phyloP scores from a whole-genome alignment of 352 stramenopile species.

The Phytophthora fragariaefolia region DNA sequence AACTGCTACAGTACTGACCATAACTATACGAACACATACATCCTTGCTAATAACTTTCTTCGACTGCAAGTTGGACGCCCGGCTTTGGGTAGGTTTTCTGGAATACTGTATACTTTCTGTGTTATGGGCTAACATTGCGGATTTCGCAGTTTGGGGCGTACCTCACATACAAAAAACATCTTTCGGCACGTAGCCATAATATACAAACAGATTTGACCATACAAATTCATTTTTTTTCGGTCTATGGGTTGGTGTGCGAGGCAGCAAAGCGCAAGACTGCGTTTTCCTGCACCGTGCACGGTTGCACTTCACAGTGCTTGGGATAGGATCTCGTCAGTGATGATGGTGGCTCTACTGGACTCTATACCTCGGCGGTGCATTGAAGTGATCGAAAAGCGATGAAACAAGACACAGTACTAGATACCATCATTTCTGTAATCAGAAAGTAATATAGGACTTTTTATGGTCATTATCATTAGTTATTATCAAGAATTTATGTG shows the following conservation, averaged over 20 bases:
- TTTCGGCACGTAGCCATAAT: no score
- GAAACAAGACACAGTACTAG: neutral
- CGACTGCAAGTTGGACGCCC: neutral
- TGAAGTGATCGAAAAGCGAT: neutral
- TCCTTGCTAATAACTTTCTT: neutral
- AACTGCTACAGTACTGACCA: no score
- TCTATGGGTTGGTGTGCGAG: no score
- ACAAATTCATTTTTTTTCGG: no score
- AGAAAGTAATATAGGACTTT: neutral
- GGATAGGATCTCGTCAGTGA: neutral
- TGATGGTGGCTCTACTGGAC: neutral
- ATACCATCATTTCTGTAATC: neutral
- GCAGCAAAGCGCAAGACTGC: no score
- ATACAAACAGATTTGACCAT: no score
- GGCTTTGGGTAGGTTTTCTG: neutral
- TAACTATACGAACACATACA: neutral
- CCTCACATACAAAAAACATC: neutral
- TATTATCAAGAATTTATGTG: neutral
- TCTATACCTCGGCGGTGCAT: neutral
- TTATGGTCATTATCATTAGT: neutral
- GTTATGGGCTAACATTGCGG: neutral
- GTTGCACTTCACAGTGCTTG: neutral
- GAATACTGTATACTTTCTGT: neutral
- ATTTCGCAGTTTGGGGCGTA: neutral
- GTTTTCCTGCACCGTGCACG: neutral